Evolutionary conservation across 176 grass and related monocot species (phyloP).

Genomic region (Bonia amplexicaulis): DNA sequence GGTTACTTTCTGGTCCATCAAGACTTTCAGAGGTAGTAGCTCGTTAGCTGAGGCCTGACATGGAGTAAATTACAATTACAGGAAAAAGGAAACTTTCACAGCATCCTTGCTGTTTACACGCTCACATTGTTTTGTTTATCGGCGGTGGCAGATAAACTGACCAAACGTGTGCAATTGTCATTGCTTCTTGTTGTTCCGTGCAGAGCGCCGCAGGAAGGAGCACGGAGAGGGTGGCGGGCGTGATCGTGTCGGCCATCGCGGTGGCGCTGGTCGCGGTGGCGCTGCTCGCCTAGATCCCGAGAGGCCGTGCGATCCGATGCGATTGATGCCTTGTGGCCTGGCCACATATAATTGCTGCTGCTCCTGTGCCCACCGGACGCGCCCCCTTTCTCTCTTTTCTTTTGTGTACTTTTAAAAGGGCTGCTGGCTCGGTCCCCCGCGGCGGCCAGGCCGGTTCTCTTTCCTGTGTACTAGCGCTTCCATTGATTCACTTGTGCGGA

Average conservation of each 20-base stretch:
- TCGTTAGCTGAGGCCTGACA: background rate
- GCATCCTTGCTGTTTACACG: background rate
- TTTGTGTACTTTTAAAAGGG: background rate
- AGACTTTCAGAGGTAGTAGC: background rate
- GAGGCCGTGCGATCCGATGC: background rate
- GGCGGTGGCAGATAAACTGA: background rate
- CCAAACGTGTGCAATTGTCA: background rate
- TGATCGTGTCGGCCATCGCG: background rate
- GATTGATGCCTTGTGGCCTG: background rate
- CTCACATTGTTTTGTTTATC: background rate
- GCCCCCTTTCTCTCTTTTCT: background rate
- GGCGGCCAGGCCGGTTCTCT: background rate
- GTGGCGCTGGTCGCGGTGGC: conserved; percentile 18
- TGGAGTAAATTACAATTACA: background rate
- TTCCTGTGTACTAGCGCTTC: background rate
- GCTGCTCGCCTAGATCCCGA: conserved; percentile 10
- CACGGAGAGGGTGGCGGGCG: background rate
- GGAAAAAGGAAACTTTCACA: background rate
- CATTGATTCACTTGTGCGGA: background rate
- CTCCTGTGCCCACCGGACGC: background rate
- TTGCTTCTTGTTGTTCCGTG: background rate
- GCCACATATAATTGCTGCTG: background rate
- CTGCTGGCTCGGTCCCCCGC: background rate
- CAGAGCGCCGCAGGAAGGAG: conserved; percentile 9
- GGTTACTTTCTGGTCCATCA: too few species aligned